Base-by-base conservation (phyloP, 495 filamentous ascomycete genomes). In the Thermothielavioides terrestris region DNA sequence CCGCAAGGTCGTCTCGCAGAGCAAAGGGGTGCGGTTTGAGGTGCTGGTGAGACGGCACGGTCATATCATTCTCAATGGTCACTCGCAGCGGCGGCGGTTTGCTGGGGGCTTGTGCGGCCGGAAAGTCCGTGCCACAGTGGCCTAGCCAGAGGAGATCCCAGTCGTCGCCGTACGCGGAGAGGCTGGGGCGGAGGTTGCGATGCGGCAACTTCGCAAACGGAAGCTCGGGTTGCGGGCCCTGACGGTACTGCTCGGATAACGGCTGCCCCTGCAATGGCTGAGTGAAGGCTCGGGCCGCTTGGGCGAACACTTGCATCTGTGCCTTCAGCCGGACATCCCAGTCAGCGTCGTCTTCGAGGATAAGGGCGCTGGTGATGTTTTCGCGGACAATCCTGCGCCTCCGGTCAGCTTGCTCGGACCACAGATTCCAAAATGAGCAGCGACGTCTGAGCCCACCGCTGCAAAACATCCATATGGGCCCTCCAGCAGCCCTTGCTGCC, bases 111-210 rank as follows among this genome's bases (percentile, higher is more conserved):
- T n/a, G 18, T 3, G 10, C 5, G 17, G 53, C 26, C 1, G 73
- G 70, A 14, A 76, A 62, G 15, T 68, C 58, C 6, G 66, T 70
- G 21, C 73, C 71, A 58, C 73, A 76, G 55, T 72, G 72, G 23
- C 74, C 74, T 0, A 77, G 67, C 73, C 70, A 77, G 14, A 77
- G 58, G 22, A 77, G 48, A 54, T 77, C 75, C 74, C 72, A 77
- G 32, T 55, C 53, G 23, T 69, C 63, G 4, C 74, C 73, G 52
- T 73, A 77, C 2, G 61, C 62, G 2, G 49, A 46, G 5, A 49
- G 10, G 4, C 14, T 44, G 31, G 50, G 43, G 0, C 10, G 43
- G 9, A 41, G 35, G 12, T 40, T 32, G 41, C 7, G 2, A 9
- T 20, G 7, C 0, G 50, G 54, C 2, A 56, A 1, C 4, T 42